Percentiles rank a stretch among this genome's conserved stretches.
Evolutionary conservation across 352 stramenopile species (phyloP).

Genomic region (Globisporangium mamillatum): DNA sequence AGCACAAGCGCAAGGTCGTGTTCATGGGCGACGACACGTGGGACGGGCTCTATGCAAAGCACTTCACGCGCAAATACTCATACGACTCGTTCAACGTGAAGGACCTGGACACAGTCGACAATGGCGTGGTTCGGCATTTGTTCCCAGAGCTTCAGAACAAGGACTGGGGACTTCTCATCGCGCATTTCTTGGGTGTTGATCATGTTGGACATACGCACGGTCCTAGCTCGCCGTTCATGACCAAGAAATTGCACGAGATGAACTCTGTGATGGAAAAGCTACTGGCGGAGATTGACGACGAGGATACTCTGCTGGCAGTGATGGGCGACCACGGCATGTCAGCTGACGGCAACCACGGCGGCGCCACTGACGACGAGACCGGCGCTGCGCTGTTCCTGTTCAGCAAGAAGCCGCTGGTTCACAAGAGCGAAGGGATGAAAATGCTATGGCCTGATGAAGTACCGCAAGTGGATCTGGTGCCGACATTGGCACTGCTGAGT

Average conservation of each 20-base stretch:
- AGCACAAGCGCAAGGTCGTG: constrained; percentile 59
- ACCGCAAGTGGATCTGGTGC: constrained; percentile 96
- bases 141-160: constrained; percentile 62
- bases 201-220: constrained; percentile 98
- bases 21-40: constrained; percentile 99
- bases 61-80: constrained; percentile 91
- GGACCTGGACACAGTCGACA: constrained; percentile 97
- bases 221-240: constrained; percentile 93
- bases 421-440: constrained; percentile 4
- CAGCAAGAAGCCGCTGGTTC: constrained; percentile 46
- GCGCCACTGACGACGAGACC: constrained; percentile 93
- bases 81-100: constrained; percentile 99
- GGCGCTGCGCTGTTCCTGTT: constrained; percentile 95
- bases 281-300: constrained; percentile 61
- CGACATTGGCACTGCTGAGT: constrained; percentile 92
- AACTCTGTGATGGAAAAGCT: constrained; percentile 86
- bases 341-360: constrained; percentile 97
- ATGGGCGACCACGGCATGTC: constrained; percentile 99
- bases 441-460: constrained; percentile 37
- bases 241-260: constrained; percentile 95
- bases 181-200: constrained; percentile 93
- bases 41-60: constrained; percentile 90
- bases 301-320: constrained; percentile 89
- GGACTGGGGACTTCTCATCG: constrained; percentile 83
- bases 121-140: constrained; percentile 82